Evolutionary conservation across 768 basidiomycete species (phyloP), one percentile per base, ranked within the genome.

Genomic region (Candolleomyces efflorescens): DNA sequence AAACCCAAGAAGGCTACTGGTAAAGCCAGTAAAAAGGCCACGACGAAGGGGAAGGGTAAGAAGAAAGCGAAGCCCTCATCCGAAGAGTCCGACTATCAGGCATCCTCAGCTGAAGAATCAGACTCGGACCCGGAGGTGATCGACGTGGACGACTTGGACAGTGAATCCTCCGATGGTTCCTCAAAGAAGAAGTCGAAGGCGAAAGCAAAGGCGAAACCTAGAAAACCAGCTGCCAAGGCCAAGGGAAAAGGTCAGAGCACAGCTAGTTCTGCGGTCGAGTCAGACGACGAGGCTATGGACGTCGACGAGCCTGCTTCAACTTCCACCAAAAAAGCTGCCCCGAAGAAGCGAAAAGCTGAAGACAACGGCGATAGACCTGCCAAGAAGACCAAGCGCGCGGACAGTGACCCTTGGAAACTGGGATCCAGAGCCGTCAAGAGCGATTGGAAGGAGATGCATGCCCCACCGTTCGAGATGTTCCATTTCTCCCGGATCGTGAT

Each of bases 381-480:
- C 1, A 68, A 75, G 20, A 86, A 87, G 67, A 85, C 80, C 65
- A 86, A 83, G 72, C 82, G 82, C 27, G 76, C 79, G 41, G 83
- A 86, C 59, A 83, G 73, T 46, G 89, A 94, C 66, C 86, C 89
- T 6, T 92, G 94, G 90, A 86, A 86, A 56, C 82, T 95, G 1
- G 78, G 79, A 37, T 80, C 80, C 1, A 71, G 75, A 23, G 70
- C 75, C 0, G 92, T 92, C 12, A 77, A 80, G 65, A 78, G 76
- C 53, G 85, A 96, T 62, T 96, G 87, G 87, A 86, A 76, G 6
- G 73, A 84, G 64, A 89, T 94, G 85, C 80, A 84, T 53, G 82
- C 86, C 1, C 93, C 94, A 0, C 90, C 93, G 17, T 73, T 97
- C 53, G 92, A 96, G 71, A 88, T 94, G 79, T 97, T 98, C 83